Percentiles rank a stretch among this genome's conserved stretches.
phyloP scores from a whole-genome alignment of 305 asterid species.

The Fraxinus latifolia region DNA sequence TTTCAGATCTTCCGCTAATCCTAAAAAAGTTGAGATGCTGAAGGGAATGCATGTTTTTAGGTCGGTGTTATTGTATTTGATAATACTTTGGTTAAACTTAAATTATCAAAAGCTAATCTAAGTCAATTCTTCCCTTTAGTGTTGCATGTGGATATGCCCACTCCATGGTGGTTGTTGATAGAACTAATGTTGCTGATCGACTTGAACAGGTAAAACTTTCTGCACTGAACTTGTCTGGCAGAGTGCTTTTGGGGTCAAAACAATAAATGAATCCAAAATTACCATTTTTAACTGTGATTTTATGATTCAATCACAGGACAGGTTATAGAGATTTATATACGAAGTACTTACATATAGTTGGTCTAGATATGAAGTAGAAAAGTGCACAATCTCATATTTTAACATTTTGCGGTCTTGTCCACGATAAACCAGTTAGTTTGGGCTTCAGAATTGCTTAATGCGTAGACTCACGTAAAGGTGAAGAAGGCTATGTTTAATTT shows the following conservation, averaged over 20 bases:
- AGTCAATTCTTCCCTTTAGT: slow-evolving; percentile 36
- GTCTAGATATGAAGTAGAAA: not conserved
- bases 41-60: slow-evolving; percentile 91
- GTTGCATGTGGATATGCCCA: slow-evolving; percentile 91
- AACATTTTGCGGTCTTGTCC: not conserved
- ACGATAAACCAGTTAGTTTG: not conserved
- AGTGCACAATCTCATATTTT: not conserved
- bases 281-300: not conserved
- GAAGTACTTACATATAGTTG: not conserved
- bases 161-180: slow-evolving; percentile 76
- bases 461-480: not conserved
- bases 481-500: slow-evolving; percentile 24
- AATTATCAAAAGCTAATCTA: slow-evolving; percentile 15
- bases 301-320: not conserved
- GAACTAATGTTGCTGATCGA: slow-evolving; percentile 57
- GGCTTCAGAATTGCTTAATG: not conserved
- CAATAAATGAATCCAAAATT: not conserved
- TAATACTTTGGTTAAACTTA: not conserved
- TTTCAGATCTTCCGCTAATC: slow-evolving; percentile 84
- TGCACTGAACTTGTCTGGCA: slow-evolving; percentile 6
- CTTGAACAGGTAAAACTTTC: slow-evolving; percentile 62
- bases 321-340: not conserved
- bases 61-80: slow-evolving; percentile 35
- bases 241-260: not conserved
- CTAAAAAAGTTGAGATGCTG: slow-evolving; percentile 77